These are phyloP conservation scores for Clitopilus hobsonii DNA, from an alignment of 768 basidiomycete species.

Conservation along the genomic window DNA sequence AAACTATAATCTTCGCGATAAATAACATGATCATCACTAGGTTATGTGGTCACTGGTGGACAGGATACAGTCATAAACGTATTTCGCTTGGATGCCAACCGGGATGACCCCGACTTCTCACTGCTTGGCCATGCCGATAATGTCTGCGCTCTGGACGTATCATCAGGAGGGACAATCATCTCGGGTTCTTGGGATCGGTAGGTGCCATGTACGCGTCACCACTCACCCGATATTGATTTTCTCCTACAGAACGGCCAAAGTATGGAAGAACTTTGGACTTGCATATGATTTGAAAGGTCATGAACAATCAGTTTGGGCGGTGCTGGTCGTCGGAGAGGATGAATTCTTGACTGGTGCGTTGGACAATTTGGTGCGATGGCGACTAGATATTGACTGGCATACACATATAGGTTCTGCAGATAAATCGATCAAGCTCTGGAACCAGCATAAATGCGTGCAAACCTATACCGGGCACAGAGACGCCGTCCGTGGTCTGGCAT, in stretches of 20 bases:
- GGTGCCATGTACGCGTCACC: constrained; percentile 18
- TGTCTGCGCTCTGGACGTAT: constrained; percentile 78
- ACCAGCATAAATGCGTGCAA: constrained; percentile 64
- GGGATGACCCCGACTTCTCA: constrained; percentile 74
- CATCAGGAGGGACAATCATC: constrained; percentile 68
- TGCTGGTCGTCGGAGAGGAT: constrained; percentile 72
- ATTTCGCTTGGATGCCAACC: constrained; percentile 55
- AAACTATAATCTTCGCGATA: constrained; percentile 12
- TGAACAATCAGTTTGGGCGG: constrained; percentile 92
- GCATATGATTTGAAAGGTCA: constrained; percentile 79
- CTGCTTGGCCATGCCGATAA: constrained; percentile 89
- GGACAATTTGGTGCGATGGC: neutral
- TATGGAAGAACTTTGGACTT: constrained; percentile 80
- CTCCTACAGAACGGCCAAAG: constrained; percentile 75
- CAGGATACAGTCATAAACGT: constrained; percentile 88
- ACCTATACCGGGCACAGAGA: constrained; percentile 87
- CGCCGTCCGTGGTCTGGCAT: constrained; percentile 81
- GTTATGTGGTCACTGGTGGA: constrained; percentile 82
- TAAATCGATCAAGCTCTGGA: constrained; percentile 89
- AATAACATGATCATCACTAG: constrained; percentile 35
- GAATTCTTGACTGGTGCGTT: constrained; percentile 77
- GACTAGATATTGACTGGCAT: neutral
- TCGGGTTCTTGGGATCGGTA: constrained; percentile 98
- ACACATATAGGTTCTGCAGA: constrained; percentile 79
- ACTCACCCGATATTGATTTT: neutral